A percentile compares a stretch with the other conserved stretches of the same genome.
These are phyloP conservation scores for Rachicladosporium sp. DNA, from an alignment of 2,329 filamentous ascomycete species.

Conservation along the genomic window DNA sequence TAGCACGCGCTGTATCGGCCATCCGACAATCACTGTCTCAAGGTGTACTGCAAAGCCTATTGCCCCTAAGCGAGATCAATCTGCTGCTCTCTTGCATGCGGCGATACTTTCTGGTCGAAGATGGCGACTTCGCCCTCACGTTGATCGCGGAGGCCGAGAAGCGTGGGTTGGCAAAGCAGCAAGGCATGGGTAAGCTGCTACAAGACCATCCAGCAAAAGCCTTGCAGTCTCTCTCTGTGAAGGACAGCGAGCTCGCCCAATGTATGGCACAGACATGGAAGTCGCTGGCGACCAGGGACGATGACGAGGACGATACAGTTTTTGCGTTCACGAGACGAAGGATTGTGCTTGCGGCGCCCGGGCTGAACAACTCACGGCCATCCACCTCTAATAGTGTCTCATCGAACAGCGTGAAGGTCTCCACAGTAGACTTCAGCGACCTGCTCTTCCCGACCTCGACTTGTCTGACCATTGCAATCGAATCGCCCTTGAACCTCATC, in stretches of 20 bases:
- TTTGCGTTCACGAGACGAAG: slow-evolving; percentile 73
- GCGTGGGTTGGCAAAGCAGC: slow-evolving; percentile 62
- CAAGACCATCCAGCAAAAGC: slow-evolving; percentile 39
- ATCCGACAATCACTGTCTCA: slow-evolving; percentile 74
- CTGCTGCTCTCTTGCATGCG: slow-evolving; percentile 67
- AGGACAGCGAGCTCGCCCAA: slow-evolving; percentile 73
- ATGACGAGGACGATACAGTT: slow-evolving; percentile 32
- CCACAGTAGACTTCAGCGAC: slow-evolving; percentile 55
- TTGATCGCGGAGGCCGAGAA: slow-evolving; percentile 77
- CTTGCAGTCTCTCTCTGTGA: slow-evolving; percentile 55
- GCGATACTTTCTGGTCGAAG: slow-evolving; percentile 75
- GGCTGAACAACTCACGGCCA: slow-evolving; percentile 25
- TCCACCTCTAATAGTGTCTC: slow-evolving; percentile 27
- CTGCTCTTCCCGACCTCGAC: slow-evolving; percentile 70
- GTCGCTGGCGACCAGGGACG: slow-evolving; percentile 57
- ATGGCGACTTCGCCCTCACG: slow-evolving; percentile 83
- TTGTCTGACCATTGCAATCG: slow-evolving; percentile 57
- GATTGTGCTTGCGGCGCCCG: slow-evolving; percentile 53
- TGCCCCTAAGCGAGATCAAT: slow-evolving; percentile 65
- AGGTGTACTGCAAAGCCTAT: slow-evolving; percentile 67
- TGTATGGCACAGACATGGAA: slow-evolving; percentile 70
- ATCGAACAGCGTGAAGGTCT: slow-evolving; percentile 28
- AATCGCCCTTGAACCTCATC: slow-evolving; percentile 76
- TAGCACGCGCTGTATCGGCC: slow-evolving; percentile 59
- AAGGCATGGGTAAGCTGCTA: slow-evolving; percentile 40